Evolutionary conservation across 169 alveolate genomes (phyloP).

Genomic region (Cryptosporidium canis): DNA sequence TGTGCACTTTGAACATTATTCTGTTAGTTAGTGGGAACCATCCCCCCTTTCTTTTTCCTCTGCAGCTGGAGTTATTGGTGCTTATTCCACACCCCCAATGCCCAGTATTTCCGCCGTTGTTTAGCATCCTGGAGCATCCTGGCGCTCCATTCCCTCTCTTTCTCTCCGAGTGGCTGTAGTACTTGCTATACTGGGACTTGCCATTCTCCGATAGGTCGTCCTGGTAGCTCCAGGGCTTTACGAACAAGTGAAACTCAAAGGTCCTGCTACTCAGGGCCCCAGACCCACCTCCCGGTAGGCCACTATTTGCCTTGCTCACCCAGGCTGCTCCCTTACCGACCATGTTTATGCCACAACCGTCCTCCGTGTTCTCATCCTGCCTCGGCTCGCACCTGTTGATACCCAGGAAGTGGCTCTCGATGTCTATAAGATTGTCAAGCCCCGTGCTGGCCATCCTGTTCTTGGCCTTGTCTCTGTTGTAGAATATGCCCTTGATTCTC

Average conservation of each 20-base stretch:
- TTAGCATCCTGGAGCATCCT: background rate
- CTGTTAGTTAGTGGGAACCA: background rate
- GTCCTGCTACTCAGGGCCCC: background rate
- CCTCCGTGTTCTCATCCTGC: background rate
- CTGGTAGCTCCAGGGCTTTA: background rate
- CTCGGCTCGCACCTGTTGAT: background rate
- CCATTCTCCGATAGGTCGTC: background rate
- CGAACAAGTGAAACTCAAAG: constrained; percentile 21
- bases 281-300: background rate
- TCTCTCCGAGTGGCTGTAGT: background rate
- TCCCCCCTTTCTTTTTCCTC: background rate
- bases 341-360: background rate
- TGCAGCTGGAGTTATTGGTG: background rate
- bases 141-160: background rate
- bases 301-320: too few relatives aligned
- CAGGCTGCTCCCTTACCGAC: too few relatives aligned
- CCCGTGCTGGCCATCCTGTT: background rate
- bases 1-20: background rate
- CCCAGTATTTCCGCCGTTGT: too few relatives aligned
- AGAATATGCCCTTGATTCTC: background rate
- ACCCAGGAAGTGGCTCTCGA: constrained; percentile 19
- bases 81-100: background rate
- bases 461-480: background rate
- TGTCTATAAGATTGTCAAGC: background rate
- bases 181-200: background rate